These are phyloP conservation scores for Penicillium hesseltinei DNA, from an alignment of 2,329 filamentous ascomycete genomes.

Conservation along the genomic window DNA sequence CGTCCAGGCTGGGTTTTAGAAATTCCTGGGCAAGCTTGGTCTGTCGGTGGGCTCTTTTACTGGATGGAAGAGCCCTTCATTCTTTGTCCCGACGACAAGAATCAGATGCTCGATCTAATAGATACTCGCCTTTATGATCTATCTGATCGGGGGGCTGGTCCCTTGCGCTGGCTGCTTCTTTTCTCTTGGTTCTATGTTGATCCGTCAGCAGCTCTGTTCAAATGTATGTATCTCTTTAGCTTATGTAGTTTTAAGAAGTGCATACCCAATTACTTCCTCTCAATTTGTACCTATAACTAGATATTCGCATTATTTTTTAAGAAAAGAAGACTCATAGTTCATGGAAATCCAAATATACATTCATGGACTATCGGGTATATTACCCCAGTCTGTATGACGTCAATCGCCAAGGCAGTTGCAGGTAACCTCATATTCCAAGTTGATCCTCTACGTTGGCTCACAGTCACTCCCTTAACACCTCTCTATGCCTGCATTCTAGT, in stretches of 20 bases:
- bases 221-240: constrained; percentile 17
- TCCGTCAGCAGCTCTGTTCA: constrained; percentile 14
- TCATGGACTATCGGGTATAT: not conserved
- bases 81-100: constrained; percentile 37
- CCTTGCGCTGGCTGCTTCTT: constrained; percentile 25
- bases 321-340: no score
- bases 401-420: not conserved
- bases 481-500: not conserved
- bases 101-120: constrained; percentile 49
- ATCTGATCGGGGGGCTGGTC: constrained; percentile 41
- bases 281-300: not conserved
- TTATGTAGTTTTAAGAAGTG: constrained; percentile 15
- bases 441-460: not conserved
- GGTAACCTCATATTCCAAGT: not conserved
- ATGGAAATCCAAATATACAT: not conserved
- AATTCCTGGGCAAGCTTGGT: constrained; percentile 37
- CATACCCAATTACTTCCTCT: constrained; percentile 11
- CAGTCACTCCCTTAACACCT: not conserved
- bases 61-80: constrained; percentile 24
- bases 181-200: constrained; percentile 17
- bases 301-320: not conserved
- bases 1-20: constrained; percentile 47
- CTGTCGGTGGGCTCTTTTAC: constrained; percentile 26
- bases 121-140: constrained; percentile 25
- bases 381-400: constrained; percentile 6